phyloP scores from a whole-genome alignment of 2,329 filamentous ascomycete species.

The Cladosporium colombiae region DNA sequence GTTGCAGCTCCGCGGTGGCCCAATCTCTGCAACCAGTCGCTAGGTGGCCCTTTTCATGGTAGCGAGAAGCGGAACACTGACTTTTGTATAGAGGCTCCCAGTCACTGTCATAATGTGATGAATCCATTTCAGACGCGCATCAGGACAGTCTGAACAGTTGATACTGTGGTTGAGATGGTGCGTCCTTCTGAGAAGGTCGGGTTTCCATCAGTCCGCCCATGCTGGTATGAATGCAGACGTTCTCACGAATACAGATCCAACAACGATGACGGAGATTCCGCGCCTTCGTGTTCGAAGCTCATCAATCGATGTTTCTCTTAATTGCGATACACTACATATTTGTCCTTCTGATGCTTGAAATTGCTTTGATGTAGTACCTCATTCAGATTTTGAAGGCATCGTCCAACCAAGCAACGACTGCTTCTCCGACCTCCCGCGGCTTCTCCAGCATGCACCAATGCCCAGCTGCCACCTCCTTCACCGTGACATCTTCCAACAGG shows the following conservation, averaged over 20 bases:
- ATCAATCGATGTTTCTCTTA: neutral
- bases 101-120: too few relatives aligned
- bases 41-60: neutral
- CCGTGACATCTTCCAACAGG: slow-evolving; percentile 30
- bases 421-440: slow-evolving; percentile 30
- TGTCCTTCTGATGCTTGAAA: neutral
- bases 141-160: too few relatives aligned
- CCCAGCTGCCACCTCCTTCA: slow-evolving; percentile 33
- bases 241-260: too few relatives aligned
- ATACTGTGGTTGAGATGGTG: too few relatives aligned
- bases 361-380: neutral
- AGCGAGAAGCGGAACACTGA: neutral
- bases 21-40: neutral
- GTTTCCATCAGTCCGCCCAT: too few relatives aligned
- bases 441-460: slow-evolving; percentile 41
- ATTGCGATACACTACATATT: neutral
- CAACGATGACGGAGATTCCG: neutral
- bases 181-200: too few relatives aligned
- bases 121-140: too few relatives aligned
- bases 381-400: too few relatives aligned
- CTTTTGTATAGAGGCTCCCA: too few relatives aligned
- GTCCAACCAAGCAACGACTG: slow-evolving; percentile 18
- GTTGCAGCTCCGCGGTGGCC: neutral
- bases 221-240: too few relatives aligned
- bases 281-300: too few relatives aligned